Evolutionary conservation across 2,329 filamentous ascomycete genomes (phyloP), one percentile per base, ranked within the genome.

Genomic region (Trichoderma asperellum): DNA sequence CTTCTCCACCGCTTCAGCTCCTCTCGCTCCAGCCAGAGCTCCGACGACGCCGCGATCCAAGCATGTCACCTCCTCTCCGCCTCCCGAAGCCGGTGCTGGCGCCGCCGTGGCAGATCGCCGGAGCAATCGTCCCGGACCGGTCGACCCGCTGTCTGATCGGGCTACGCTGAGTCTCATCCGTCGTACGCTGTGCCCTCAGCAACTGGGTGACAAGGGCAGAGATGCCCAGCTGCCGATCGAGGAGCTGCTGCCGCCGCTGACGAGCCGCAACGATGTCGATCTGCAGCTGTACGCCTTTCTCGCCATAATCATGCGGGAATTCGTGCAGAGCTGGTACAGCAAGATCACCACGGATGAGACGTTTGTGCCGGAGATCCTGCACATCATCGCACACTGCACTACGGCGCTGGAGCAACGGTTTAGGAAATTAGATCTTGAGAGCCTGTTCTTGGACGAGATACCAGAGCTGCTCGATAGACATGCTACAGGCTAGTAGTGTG

Each of bases 231-330:
- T 82, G 35, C 87, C 92, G 60, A 90, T 97, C 73, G 89, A 96
- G 70, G 91, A 94, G 74, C 83, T 97, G 55, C 84, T 99, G 57
- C 96, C 95, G 70, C 94, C 94, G 49, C 85, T 99, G 76, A 98
- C 95, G 60, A 97, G 94, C 82, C 94, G 93, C 63, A 97, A 97
- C 79, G 93, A 96, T 74, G 89, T 98, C 70, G 96, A 99, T 79
- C 83, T 96, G 68, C 92, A 99, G 81, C 86, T 99, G 5, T 99
- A 98, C 78, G 95, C 93, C 34, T 87, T 98, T 70, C 89, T 99
- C 71, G 92, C 96, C 64, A 91, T 98, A 70, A 89, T 98, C 71
- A 85, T 97, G 75, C 90, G 92, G 76, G 94, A 97, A 73, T 97
- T 94, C 78, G 92, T 99, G 47, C 91, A 96, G 79, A 89, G 89